phyloP scores from a whole-genome alignment of 2,329 filamentous ascomycete species.

The Sclerotinia minor region DNA sequence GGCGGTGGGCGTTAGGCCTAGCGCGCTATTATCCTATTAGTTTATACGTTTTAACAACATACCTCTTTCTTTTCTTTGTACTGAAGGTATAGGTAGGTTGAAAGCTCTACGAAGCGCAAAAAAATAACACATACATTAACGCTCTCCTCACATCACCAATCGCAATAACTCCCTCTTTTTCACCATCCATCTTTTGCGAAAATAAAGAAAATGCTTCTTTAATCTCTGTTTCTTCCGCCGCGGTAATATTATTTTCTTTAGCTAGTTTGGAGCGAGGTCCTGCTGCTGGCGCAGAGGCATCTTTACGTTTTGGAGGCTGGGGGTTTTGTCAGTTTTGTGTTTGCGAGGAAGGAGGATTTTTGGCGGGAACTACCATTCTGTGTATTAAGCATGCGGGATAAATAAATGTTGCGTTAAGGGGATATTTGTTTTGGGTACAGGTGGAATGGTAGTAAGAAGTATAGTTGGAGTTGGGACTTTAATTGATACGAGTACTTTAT shows the following conservation, averaged over 20 bases:
- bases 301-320: slow-evolving; percentile 41
- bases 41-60: background rate
- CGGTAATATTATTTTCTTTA: slow-evolving; percentile 83
- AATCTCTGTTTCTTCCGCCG: slow-evolving; percentile 85
- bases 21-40: slow-evolving; percentile 58
- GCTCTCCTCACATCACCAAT: slow-evolving; percentile 61
- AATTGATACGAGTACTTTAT: no score
- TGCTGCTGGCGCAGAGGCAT: slow-evolving; percentile 32
- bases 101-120: background rate
- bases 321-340: slow-evolving; percentile 16
- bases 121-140: slow-evolving; percentile 57
- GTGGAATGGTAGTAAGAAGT: no score
- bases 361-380: slow-evolving; percentile 4
- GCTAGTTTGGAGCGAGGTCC: slow-evolving; percentile 76
- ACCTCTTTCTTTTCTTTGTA: background rate
- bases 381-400: background rate
- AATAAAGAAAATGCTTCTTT: slow-evolving; percentile 88
- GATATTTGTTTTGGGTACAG: background rate
- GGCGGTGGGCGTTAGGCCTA: slow-evolving; percentile 68
- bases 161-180: slow-evolving; percentile 60
- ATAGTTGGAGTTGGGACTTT: background rate
- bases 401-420: background rate
- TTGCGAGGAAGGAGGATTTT: rapidly evolving
- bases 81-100: background rate
- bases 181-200: slow-evolving; percentile 65